Evolutionary conservation across 345 rosid species (phyloP).

Genomic region (Trapa incisa): DNA sequence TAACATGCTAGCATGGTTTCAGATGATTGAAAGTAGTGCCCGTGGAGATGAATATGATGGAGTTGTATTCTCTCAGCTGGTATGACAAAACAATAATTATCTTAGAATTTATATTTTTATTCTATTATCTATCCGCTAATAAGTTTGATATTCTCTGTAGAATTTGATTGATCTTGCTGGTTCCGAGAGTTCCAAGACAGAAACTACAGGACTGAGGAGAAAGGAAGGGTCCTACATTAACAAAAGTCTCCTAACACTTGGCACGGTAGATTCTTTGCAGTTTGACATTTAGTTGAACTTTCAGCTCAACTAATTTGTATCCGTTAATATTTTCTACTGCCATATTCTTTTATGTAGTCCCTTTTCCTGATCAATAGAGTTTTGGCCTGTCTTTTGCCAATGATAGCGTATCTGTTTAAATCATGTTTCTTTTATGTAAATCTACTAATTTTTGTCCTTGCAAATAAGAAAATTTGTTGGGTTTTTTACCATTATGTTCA

Average conservation of each 20-base stretch:
- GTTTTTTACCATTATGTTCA: neutral
- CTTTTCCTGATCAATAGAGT: neutral
- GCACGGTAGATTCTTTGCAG: constrained; percentile 57
- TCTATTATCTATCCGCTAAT: constrained; percentile 7
- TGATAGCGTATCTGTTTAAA: neutral
- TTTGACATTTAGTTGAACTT: neutral
- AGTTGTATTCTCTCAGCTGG: constrained; percentile 97
- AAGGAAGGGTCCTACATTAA: constrained; percentile 98
- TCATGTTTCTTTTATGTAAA: neutral
- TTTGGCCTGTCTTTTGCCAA: neutral
- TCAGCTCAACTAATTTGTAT: neutral
- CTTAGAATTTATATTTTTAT: neutral
- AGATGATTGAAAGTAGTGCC: constrained; percentile 98
- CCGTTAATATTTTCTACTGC: neutral
- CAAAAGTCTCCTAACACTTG: constrained; percentile 98
- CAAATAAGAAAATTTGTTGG: neutral
- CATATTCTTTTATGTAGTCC: neutral
- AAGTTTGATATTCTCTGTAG: constrained; percentile 30
- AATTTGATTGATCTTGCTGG: constrained; percentile 99
- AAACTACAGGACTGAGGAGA: constrained; percentile 93
- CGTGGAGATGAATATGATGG: constrained; percentile 95
- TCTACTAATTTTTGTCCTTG: neutral
- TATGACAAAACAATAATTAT: constrained; percentile 25
- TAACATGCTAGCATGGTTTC: constrained; percentile 22
- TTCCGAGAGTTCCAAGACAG: constrained; percentile 99